A percentile compares a stretch with the other conserved stretches of the same genome.
Evolutionary conservation across 2,329 filamentous ascomycete genomes (phyloP).

Genomic region (Fusarium xyrophilum): DNA sequence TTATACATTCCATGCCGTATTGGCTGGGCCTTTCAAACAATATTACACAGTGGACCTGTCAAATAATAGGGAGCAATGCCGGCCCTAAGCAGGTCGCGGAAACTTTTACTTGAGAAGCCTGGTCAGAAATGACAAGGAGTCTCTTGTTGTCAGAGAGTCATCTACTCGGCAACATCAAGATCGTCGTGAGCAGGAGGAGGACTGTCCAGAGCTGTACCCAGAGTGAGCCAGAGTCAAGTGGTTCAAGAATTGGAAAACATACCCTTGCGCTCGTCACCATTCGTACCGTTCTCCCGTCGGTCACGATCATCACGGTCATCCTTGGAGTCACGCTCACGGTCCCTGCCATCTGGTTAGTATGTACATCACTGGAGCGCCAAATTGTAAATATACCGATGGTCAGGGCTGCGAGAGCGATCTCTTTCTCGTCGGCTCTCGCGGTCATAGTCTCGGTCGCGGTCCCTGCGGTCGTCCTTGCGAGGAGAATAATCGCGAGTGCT

Average conservation of each 20-base stretch:
- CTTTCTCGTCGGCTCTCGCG: constrained; percentile 77
- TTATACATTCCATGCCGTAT: constrained; percentile 37
- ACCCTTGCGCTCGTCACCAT: constrained; percentile 93
- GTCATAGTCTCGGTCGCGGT: constrained; percentile 80
- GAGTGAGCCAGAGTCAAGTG: constrained; percentile 31
- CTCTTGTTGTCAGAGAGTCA: constrained; percentile 2
- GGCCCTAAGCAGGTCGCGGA: constrained; percentile 31
- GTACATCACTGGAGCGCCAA: not conserved
- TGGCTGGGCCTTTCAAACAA: constrained; percentile 33
- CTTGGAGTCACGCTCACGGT: constrained; percentile 64
- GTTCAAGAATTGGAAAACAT: constrained; percentile 36
- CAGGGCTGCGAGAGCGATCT: constrained; percentile 77
- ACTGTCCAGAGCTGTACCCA: constrained; percentile 68
- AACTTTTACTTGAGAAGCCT: constrained; percentile 35
- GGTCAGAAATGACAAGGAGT: constrained; percentile 15
- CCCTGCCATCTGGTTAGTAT: constrained; percentile 45
- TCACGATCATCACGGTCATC: constrained; percentile 76
- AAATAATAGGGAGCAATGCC: constrained; percentile 35
- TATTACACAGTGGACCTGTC: constrained; percentile 36
- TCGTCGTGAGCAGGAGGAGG: constrained; percentile 89
- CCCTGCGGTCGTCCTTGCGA: constrained; percentile 84
- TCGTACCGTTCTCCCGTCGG: constrained; percentile 77
- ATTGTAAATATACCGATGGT: constrained; percentile 57
- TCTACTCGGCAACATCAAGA: constrained; percentile 87
- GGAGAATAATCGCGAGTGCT: constrained; percentile 82